Evolutionary conservation across 2,329 filamentous ascomycete genomes (phyloP), one percentile per base, ranked within the genome.

Genomic region (Beauveria sp.): DNA sequence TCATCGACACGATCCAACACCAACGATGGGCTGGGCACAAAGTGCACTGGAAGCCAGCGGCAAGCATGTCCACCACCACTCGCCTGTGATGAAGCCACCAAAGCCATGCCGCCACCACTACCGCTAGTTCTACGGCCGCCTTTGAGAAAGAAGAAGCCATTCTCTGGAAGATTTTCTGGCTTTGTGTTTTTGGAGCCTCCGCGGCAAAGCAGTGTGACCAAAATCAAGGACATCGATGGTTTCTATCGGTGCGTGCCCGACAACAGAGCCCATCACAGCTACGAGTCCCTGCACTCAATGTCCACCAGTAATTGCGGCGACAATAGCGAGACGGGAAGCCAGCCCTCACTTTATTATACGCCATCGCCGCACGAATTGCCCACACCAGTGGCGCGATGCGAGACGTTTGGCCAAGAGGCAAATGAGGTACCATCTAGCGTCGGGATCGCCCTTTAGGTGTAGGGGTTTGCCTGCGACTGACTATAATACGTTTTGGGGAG

Each of bases 81-180:
- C 24, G 45, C 28, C n/a, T 14, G n/a, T 14, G 31, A 58, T 7
- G 22, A 54, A 10, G 1, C 8, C 10, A 10, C 22, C 18, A 34
- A 49, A 10, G n/a, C n/a, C 8, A 31, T 54, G 1, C 80, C 82
- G 3, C 84, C 83, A 1, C 84, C 84, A 2, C 73, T 86, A 5
- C 83, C 84, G 0, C 76, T 86, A 26, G 79, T 84, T 18, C 76
- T 85, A 61, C 80, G 81, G n/a, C 84, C 83, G 8, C 83, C 83
- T 1, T 69, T 87, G 64, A 77, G 85, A 63, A 87, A 87, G 76
- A 88, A 87, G 77, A 88, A 87, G 68, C 86, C 84, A 0, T 87
- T 88, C 68, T 84, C 83, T 10, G 78, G 80, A 7, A 43, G 50
- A 18, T 82, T 87, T 9, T 86, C 84, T 3, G 79, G 72, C 66